Base-by-base conservation (phyloP, 2,329 filamentous ascomycete genomes). In the Stachybotrys echinatus region DNA sequence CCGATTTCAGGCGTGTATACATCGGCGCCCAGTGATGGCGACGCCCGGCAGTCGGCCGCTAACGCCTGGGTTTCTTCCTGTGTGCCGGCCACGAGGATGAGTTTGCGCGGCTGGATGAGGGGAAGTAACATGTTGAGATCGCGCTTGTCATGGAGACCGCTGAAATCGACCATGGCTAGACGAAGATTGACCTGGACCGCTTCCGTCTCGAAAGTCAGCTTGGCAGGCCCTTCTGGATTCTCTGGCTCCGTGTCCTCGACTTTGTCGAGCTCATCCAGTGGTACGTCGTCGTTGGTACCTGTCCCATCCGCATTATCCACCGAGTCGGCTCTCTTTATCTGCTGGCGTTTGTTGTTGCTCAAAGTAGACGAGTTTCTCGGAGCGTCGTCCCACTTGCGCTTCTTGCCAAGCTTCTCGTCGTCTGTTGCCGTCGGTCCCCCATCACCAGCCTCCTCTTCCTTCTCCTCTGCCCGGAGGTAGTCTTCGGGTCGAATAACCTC, bases 111-210 rank as follows among this genome's bases (percentile, higher is more conserved):
- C 61, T 92, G 86, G 57, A 99, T 95, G 6, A 97, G 80, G 0
- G 94, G 94, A 46, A 99, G 90, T 48, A 99, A 73, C 85, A 96
- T 96, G 68, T 92, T 89, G 45, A 99, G 74, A 66, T 90, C 95
- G 57, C 92, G 88, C 66, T 92, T 92, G 65, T 97, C 94, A 67
- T 97, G 92, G 21, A 97, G 72, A 21, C 92, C 94, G 47, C 88
- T 85, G 63, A 95, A 96, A 68, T 99, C 94, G 48, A 99, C 84
- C 66, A 88, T 94, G 3, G 88, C 88, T 55, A 99, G 84, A 44
- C 86, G 84, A 47, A 94, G 75, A 55, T 88, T 84, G 50, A 92
- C 75, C 12, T 77, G 74, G 22, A 97, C 66, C 1, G 73, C 80
- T 45, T 86, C 79, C 1, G 76, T 80, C 12, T 76, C 78, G 55